Conservation (phyloP, 768 basidiomycete genomes). For the Hydnum rufescens region DNA sequence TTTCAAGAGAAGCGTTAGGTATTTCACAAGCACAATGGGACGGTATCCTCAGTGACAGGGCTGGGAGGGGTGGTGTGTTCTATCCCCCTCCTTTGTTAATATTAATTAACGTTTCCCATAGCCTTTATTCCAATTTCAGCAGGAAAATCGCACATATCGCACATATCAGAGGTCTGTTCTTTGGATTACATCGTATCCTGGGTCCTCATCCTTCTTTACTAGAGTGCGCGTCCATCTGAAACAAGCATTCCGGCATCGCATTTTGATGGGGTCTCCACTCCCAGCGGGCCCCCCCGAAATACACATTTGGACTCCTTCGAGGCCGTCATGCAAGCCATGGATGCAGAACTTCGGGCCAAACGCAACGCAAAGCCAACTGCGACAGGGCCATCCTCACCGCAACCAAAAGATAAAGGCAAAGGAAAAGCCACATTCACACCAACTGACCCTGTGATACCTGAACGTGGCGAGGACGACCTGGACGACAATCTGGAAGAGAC, state of each 20-base stretch:
- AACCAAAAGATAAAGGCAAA: constrained; percentile 22
- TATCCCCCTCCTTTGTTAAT: not conserved
- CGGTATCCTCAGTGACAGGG: constrained; percentile 63
- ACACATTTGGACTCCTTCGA: constrained; percentile 76
- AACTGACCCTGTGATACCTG: constrained; percentile 9
- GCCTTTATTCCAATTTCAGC: not conserved
- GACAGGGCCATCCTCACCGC: constrained; percentile 4
- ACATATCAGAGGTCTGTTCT: no score
- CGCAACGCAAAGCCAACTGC: not conserved
- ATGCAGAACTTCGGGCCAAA: constrained; percentile 42
- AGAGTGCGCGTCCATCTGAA: no score
- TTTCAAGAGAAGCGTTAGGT: constrained; percentile 80
- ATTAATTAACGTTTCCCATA: constrained; percentile 1
- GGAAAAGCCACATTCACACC: constrained; percentile 21
- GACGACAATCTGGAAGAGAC: constrained; percentile 49
- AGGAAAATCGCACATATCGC: no score
- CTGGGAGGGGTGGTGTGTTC: constrained; percentile 58
- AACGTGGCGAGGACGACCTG: constrained; percentile 22
- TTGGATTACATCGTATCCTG: no score
- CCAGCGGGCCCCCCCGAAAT: constrained; percentile 23
- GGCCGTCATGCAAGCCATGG: constrained; percentile 90
- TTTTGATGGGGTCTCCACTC: constrained; percentile 8
- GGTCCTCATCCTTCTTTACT: no score
- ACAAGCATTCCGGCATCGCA: not conserved
- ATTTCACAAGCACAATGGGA: constrained; percentile 79